Percentiles rank a stretch among this genome's conserved stretches.
These are phyloP conservation scores for Sphagnum contortum DNA, from an alignment of 225 moss, liverwort and hornwort species.

Conservation along the genomic window DNA sequence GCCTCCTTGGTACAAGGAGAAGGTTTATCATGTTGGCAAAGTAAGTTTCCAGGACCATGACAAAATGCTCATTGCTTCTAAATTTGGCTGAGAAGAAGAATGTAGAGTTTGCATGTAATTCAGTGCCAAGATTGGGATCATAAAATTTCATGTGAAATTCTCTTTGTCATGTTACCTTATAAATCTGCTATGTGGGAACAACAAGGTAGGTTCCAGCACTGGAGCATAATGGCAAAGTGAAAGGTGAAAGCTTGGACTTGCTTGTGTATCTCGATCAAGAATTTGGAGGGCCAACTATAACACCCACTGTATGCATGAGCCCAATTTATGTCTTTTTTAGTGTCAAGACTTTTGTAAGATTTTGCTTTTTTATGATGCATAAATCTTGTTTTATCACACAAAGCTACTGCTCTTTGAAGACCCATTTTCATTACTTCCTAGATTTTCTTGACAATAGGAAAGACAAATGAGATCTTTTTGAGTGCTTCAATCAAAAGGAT, in stretches of 20 bases:
- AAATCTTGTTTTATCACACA: no score
- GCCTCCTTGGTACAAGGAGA: conserved; percentile 51
- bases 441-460: no score
- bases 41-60: conserved; percentile 7
- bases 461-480: no score
- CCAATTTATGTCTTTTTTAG: no score
- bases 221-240: conserved; percentile 56
- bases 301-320: conserved; percentile 27
- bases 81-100: no score
- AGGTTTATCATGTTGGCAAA: conserved; percentile 38
- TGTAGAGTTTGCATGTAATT: no score
- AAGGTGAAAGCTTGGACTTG: conserved; percentile 51
- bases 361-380: no score
- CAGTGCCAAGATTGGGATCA: no score
- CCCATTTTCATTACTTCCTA: no score
- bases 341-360: no score
- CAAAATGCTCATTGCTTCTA: neutral
- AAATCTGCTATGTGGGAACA: neutral
- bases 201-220: conserved; percentile 41
- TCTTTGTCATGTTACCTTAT: neutral
- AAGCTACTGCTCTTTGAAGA: no score
- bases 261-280: conserved; percentile 43
- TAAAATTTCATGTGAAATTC: neutral
- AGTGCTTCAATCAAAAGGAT: no score
- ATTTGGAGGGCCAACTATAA: conserved; percentile 34